Evolutionary conservation across 2,329 filamentous ascomycete genomes (phyloP), one percentile per base, ranked within the genome.

Genomic region (Stagonosporopsis vannaccii): DNA sequence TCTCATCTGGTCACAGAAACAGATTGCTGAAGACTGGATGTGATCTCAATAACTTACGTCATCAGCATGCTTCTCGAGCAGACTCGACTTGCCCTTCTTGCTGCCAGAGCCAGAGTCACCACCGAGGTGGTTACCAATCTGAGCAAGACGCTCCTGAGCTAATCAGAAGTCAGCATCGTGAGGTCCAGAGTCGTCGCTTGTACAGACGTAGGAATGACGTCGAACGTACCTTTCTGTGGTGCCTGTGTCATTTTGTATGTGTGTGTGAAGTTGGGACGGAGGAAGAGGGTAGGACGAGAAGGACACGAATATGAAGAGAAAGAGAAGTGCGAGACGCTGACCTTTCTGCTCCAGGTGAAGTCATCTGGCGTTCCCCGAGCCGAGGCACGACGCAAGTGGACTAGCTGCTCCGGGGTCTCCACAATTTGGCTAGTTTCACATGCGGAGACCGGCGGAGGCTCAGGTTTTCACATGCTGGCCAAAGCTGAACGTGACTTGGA

Each of bases 101-200:
- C 71, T 22, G 5, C 43, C 30, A 30, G 41, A 42, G 13, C 33
- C 49, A 32, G 40, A 20, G 40, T 61, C 60, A 44, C 74, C 74
- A 56, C 76, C 73, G 62, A 87, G 77, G 70, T 88, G 85, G 63
- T 81, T 80, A 51, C 81, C 78, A 58, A 88, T 82, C 73, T 87
- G 84, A 57, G 79, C 80, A 45, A 88, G 81, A 67, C 85, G 84
- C 65, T 84, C 81, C 68, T 84, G 81, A 59, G 83, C 84, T 85
- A 42, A 32, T 7, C 33, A 30, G n/a, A 23, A 2, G 53, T 56
- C 42, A 56, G 53, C 47, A 22, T 28, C 17, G 15, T 17, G 15
- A 44, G 6, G n/a, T 45, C 12, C 25, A 12, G 33, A 11, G 22
- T 41, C 15, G 22, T 12, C 11, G 5, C 9, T 20, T 15, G 2